Evolutionary conservation across 805 yeast genomes (phyloP).

Genomic region (Yamadazyma kitorensis): DNA sequence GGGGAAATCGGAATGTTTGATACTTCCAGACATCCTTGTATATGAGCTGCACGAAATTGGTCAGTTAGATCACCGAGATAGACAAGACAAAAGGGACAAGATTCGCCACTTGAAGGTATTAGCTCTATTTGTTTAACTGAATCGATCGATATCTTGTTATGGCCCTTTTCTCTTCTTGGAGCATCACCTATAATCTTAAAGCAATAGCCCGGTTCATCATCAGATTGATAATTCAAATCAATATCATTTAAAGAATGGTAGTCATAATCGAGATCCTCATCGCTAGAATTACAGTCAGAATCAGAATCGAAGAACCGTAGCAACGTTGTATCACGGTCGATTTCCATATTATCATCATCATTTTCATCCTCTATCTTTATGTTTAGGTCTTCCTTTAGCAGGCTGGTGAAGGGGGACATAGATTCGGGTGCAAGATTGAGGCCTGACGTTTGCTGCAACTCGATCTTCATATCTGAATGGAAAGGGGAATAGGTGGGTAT

Average conservation of each 20-base stretch:
- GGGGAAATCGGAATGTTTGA: conserved; percentile 5
- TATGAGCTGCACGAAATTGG: conserved; percentile 8
- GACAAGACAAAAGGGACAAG: conserved; percentile 13
- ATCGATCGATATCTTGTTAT: conserved; percentile 9
- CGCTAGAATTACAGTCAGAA: conserved; percentile 8
- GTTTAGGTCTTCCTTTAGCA: no score
- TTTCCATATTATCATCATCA: no score
- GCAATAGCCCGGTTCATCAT: conserved; percentile 11
- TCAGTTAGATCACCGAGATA: conserved; percentile 9
- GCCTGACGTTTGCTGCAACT: no score
- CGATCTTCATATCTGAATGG: no score
- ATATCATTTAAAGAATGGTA: conserved; percentile 10
- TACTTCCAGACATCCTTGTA: conserved; percentile 8
- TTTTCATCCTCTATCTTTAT: no score
- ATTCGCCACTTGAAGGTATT: background rate
- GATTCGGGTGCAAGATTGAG: no score
- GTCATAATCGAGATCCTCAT: conserved; percentile 10
- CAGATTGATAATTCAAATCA: conserved; percentile 12
- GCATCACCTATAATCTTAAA: conserved; percentile 10
- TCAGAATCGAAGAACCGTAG: conserved; percentile 11
- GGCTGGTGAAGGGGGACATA: no score
- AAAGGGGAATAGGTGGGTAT: no score
- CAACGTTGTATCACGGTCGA: conserved; percentile 1
- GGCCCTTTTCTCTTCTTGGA: conserved; percentile 7
- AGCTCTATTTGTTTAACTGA: conserved; percentile 8